Conservation (phyloP, 2,329 filamentous ascomycete genomes). For the Aspergillus nomiae region DNA sequence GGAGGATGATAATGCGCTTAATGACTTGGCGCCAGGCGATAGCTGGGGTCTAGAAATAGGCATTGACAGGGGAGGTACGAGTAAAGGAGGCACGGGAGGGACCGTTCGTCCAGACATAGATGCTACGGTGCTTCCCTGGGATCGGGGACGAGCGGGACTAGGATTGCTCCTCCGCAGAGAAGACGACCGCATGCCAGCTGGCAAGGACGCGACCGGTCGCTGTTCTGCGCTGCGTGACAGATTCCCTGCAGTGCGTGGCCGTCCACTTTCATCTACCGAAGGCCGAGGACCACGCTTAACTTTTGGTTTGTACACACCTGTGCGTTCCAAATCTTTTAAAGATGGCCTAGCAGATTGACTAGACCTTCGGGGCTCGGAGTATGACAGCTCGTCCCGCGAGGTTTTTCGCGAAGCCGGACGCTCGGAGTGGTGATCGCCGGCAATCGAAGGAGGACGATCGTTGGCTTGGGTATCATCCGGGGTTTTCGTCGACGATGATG, state of each 20-base stretch:
- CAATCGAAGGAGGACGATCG: slow-evolving; percentile 14
- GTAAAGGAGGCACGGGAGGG: slow-evolving; percentile 41
- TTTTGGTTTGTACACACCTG: slow-evolving; percentile 56
- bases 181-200: slow-evolving; percentile 74
- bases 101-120: slow-evolving; percentile 30
- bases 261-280: slow-evolving; percentile 63
- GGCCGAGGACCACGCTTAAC: slow-evolving; percentile 87
- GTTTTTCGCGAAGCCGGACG: slow-evolving; percentile 22
- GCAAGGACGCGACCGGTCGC: slow-evolving; percentile 76
- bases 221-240: slow-evolving; percentile 51
- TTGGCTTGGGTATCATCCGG: slow-evolving; percentile 13
- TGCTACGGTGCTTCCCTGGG: slow-evolving; percentile 41
- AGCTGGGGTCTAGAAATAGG: slow-evolving; percentile 36
- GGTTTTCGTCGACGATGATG: slow-evolving; percentile 15
- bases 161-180: slow-evolving; percentile 52
- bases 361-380: slow-evolving; percentile 40
- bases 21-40: slow-evolving; percentile 44
- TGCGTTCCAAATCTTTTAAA: slow-evolving; percentile 46
- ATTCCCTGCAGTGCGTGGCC: slow-evolving; percentile 60
- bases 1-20: slow-evolving; percentile 49
- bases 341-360: slow-evolving; percentile 48
- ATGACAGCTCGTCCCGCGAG: slow-evolving; percentile 38
- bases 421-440: slow-evolving; percentile 21
- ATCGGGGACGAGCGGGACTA: slow-evolving; percentile 44
- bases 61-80: slow-evolving; percentile 41